Evolutionary conservation across 306 rosid genomes (phyloP), one percentile per base, ranked within the genome.

Genomic region (Citrullus mucosospermus): DNA sequence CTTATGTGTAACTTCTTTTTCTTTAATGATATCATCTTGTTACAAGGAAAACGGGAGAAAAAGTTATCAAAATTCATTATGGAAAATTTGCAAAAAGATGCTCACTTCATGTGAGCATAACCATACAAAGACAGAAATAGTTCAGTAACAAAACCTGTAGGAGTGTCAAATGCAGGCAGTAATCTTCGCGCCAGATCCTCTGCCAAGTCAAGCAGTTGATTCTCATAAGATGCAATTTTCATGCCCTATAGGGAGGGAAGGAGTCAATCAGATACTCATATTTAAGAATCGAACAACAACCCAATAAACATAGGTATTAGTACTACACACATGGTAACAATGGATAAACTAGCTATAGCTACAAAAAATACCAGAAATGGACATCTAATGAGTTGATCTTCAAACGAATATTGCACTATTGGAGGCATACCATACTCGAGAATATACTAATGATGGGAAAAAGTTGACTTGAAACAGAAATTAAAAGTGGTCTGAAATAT

Each of bases 161-260:
- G 98, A 77, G 98, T 92, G 80, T 94, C 97, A 84, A 94, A 94
- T 51, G 96, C 98, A 79, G 97, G 98, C 81, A 94, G 87, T 85
- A 94, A 79, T 86, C 95, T 89, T 86, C 95, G 88, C 73, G 84
- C 97, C 77, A 94, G 88, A 89, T 94, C 98, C 85, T 92, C 98
- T 16, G 97, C 98, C 74, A 94, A 80, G 88, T 86, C 85, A 44
- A 94, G 90, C 67, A 94, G 86, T 77, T 89, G 91, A 84, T 92
- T 90, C 80, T 94, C 88, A 84, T 94, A 92, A 39, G 81, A 86
- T 36, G 93, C 88, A 86, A 94, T 85, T 84, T 85, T 91, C 98
- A 94, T 89, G 59, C 98, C 98, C 98, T 94, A 80, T 76, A 80
- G 77, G 57, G 18, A 74, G 81, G 65, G n/a, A 78, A 2, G 20